These are phyloP conservation scores for Jasminum sambac DNA, from an alignment of 257 asterid genomes.

Conservation along the genomic window DNA sequence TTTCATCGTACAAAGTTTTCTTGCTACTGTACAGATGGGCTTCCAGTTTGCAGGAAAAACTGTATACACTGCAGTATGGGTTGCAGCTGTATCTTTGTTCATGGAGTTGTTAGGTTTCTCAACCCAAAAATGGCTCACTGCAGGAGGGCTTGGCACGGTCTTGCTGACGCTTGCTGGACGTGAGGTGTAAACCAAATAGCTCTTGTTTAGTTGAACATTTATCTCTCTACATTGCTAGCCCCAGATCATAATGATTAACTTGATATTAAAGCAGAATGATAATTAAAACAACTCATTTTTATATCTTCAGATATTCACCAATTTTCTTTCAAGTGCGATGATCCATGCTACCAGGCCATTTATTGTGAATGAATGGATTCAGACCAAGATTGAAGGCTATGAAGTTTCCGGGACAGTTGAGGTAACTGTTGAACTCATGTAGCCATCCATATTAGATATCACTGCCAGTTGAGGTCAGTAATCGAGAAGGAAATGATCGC, in stretches of 20 bases:
- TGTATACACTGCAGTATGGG: slow-evolving; percentile 91
- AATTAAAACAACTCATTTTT: slow-evolving; percentile 2
- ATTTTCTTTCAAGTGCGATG: slow-evolving; percentile 97
- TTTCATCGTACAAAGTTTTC: slow-evolving; percentile 12
- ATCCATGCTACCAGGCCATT: slow-evolving; percentile 95
- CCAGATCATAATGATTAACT: slow-evolving; percentile 1
- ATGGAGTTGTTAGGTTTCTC: slow-evolving; percentile 99
- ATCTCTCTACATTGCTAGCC: slow-evolving; percentile 5
- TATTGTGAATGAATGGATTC: slow-evolving; percentile 92
- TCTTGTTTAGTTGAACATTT: slow-evolving; percentile 17
- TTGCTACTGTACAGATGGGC: slow-evolving; percentile 74
- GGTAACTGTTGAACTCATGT: slow-evolving; percentile 45
- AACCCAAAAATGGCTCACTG: slow-evolving; percentile 96
- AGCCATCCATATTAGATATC: slow-evolving; percentile 11
- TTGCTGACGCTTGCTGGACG: slow-evolving; percentile 99
- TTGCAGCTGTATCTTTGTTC: slow-evolving; percentile 89
- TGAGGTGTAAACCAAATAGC: slow-evolving; percentile 53
- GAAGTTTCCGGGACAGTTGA: slow-evolving; percentile 99
- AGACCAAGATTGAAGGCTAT: slow-evolving; percentile 92
- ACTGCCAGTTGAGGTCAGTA: neutral
- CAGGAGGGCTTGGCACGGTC: slow-evolving; percentile 99
- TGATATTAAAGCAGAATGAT: slow-evolving; percentile 18
- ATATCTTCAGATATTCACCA: slow-evolving; percentile 78
- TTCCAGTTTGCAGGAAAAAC: slow-evolving; percentile 96
- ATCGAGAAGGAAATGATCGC: neutral